phyloP scores from a whole-genome alignment of 108 stramenopile genomes.

The Cyclotella sp. region DNA sequence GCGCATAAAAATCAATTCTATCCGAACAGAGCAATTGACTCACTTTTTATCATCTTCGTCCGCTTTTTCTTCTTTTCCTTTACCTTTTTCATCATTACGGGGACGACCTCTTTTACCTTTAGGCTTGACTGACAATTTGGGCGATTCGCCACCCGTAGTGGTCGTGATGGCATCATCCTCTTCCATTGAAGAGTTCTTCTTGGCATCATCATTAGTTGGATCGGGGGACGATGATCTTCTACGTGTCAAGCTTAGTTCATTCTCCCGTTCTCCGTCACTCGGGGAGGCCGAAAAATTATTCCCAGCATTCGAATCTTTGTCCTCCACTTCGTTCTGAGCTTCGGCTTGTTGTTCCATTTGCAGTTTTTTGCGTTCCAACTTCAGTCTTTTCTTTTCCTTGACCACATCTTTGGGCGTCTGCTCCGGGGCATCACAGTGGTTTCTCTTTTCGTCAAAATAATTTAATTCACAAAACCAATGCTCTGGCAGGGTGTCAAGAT shows the following conservation, averaged over 20 bases:
- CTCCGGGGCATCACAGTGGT: slow-evolving; percentile 71
- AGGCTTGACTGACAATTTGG: slow-evolving; percentile 13
- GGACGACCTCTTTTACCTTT: slow-evolving; percentile 52
- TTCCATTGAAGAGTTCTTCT: slow-evolving; percentile 22
- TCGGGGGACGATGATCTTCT: slow-evolving; percentile 9
- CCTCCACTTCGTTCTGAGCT: not conserved
- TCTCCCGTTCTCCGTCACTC: not conserved
- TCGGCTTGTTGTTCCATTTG: slow-evolving; percentile 38
- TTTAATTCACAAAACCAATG: slow-evolving; percentile 91
- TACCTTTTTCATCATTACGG: slow-evolving; percentile 51
- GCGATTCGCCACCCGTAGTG: slow-evolving; percentile 25
- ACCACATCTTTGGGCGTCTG: slow-evolving; percentile 72
- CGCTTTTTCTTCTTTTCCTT: slow-evolving; percentile 41
- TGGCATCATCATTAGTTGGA: not conserved
- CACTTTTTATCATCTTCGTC: slow-evolving; percentile 27
- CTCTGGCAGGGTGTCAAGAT: slow-evolving; percentile 71
- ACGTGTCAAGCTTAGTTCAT: not conserved
- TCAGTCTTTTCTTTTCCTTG: slow-evolving; percentile 64
- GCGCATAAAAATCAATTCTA: not conserved
- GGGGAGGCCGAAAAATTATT: not conserved
- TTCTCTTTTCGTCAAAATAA: slow-evolving; percentile 68
- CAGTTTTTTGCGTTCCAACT: slow-evolving; percentile 46
- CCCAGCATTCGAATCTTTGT: slow-evolving; percentile 9
- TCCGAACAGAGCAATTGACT: not conserved
- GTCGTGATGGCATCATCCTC: slow-evolving; percentile 3